Conservation (phyloP, 2,329 filamentous ascomycete genomes). For the Paraconiothyrium sp. region DNA sequence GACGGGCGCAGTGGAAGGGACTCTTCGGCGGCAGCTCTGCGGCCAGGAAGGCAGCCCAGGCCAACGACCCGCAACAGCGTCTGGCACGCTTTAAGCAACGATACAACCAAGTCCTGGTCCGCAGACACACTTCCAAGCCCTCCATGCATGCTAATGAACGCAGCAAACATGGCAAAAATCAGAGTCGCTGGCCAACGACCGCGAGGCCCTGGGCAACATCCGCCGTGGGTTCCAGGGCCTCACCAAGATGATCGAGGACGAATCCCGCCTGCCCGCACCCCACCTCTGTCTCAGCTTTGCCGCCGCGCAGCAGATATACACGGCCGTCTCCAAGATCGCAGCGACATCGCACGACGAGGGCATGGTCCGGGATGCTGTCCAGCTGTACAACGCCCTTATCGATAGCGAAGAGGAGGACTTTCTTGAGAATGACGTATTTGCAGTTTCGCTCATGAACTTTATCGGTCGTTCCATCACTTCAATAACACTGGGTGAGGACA, state of each 20-base stretch:
- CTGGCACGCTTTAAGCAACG: slow-evolving; percentile 69
- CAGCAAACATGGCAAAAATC: slow-evolving; percentile 70
- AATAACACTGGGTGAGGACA: slow-evolving; percentile 78
- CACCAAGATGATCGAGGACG: slow-evolving; percentile 80
- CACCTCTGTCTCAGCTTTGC: slow-evolving; percentile 93
- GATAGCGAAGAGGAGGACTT: slow-evolving; percentile 98
- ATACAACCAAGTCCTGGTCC: slow-evolving; percentile 67
- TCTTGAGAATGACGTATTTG: slow-evolving; percentile 85
- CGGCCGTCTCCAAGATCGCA: slow-evolving; percentile 88
- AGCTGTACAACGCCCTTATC: slow-evolving; percentile 89
- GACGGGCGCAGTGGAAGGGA: slow-evolving; percentile 64
- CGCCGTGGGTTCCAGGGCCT: slow-evolving; percentile 65
- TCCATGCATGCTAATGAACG: slow-evolving; percentile 23
- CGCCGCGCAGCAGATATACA: slow-evolving; percentile 86
- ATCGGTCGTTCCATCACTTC: slow-evolving; percentile 80
- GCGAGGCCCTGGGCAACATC: slow-evolving; percentile 60
- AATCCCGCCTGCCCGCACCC: slow-evolving; percentile 85
- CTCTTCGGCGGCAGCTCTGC: slow-evolving; percentile 65
- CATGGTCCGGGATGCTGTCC: slow-evolving; percentile 84
- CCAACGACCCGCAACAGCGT: slow-evolving; percentile 67
- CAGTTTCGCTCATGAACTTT: slow-evolving; percentile 85
- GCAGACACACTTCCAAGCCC: neutral
- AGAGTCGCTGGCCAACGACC: slow-evolving; percentile 61
- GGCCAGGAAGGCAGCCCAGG: slow-evolving; percentile 59
- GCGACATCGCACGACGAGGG: slow-evolving; percentile 84